Base-by-base conservation (phyloP, 768 basidiomycete species). In the Mycena sanguinolenta region DNA sequence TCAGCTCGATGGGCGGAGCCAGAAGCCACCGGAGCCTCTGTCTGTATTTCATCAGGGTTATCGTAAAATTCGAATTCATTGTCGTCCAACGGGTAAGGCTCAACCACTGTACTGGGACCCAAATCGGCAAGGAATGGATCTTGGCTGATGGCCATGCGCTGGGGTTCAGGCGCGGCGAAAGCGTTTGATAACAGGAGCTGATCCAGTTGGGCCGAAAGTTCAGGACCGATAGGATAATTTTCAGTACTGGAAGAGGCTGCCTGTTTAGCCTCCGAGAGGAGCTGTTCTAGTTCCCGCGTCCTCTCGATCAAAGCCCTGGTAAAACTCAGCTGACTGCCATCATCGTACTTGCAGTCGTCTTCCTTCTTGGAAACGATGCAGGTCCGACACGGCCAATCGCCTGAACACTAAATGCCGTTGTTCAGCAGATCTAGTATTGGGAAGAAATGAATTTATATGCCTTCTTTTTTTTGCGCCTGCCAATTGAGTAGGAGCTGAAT, bases 381-480 rank as follows among this genome's bases (percentile, higher is more conserved):
- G 1, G 72, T 65, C 17, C 52, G 64, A 44, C 72, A 73, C 5
- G 72, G 72, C 72, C 72, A 73, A 42, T 67, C 52, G 1, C 72
- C 72, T 39, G 59, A 65, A 58, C 69, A 70, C 69, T 70, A 27
- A 42, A 30, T 23, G 23, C 4, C 16, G 16, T 44, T 42, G 6
- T 67, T 34, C 3, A 61, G 54, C 9, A 44, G n/a, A 57, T 5
- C 7, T 34, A 34, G 4, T 34, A n/a, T 16, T 23, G 32, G 27
- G 28, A 53, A 39, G 25, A 44, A 3, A 12, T 21, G 23, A 32
- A 6, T 21, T 14, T 98, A 14, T 34, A 3, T 60, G 63, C 72
- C 68, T 73, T 73, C 10, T 34, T 34, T 52, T 73, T 73, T 55
- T 73, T 73, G 16, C 72, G 72, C 30, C 72, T 73, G 30, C 5